Evolutionary conservation across 2,329 filamentous ascomycete species (phyloP), one percentile per base, ranked within the genome.

Genomic region (Aspergillus oerlinghausenensis): DNA sequence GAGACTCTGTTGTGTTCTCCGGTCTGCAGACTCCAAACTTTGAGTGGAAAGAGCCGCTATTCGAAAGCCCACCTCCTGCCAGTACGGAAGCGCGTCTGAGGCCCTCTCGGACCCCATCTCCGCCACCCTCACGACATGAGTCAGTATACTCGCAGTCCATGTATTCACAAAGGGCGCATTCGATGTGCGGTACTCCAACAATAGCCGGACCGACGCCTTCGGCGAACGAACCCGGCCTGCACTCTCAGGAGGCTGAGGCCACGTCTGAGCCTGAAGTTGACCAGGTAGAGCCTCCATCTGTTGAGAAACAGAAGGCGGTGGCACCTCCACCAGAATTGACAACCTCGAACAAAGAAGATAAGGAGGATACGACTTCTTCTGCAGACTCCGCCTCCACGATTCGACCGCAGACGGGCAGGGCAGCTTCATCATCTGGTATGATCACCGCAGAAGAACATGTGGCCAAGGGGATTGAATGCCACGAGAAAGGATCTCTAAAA

Each of bases 381-480:
- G 79, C 84, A 23, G 78, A 80, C 45, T 82, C 85, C 2, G 89
- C 92, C 32, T 85, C 91, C 68, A 88, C 89, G 4, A 56, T 77
- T 51, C 73, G 76, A 25, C 75, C 77, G 1, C 66, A 71, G 51
- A 75, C 71, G 5, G 66, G 66, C 25, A 62, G 55, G 19, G 65
- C 71, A 1, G 68, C 68, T 35, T 61, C 63, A 9, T 56, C 68
- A 6, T 66, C 68, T 8, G 57, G 63, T 1, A 61, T 63, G 2
- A 60, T 77, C 19, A 72, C 74, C 1, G 72, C 90, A 0, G 92
- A 97, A 63, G 89, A 97, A 58, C 93, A 99, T 70, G 84, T 97
- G 49, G 83, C 88, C 28, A 94, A 93, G 75, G 94, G 91, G 8
- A 94, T 99, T 56, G 87, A 90, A 60, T 88, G 91, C 58, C 94